Evolutionary conservation across 371 early-diverging fungal genomes (phyloP), one percentile per base, ranked within the genome.

Genomic region (Rhizopus microsporus): DNA sequence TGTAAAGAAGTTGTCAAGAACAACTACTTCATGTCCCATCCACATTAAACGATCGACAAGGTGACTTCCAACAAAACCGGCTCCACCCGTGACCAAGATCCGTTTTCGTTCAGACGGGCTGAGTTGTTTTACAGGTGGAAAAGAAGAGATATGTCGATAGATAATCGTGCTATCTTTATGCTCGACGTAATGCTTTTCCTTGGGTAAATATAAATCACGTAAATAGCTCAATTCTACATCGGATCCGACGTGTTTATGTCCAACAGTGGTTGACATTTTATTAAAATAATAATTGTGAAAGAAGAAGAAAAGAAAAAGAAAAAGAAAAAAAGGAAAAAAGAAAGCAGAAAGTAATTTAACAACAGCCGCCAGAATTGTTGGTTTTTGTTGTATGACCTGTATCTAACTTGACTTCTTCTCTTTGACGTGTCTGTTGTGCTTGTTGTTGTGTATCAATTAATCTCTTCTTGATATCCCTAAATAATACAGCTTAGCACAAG

Each of bases 31-130:
- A 57, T 93, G 90, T 1, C 93, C 95, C 90, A 93, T 90, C 47
- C 87, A 63, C 92, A 94, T 91, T 43, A 94, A 71, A 30, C 92
- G 75, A 61, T 93, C 93, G 0, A 93, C 93, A 5, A 93, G 70
- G 68, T 94, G 93, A 9, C 88, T 88, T 4, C 95, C 95, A 1
- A 94, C 92, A 75, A 93, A 94, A 4, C 95, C 95, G 13, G 95
- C 93, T 7, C 95, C 95, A 5, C 95, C 95, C 2, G 93, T 94
- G 13, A 94, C 93, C 33, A 94, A 78, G 32, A 93, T 89, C 12
- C 92, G 82, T 64, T 88, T 88, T 54, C 84, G 79, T 42, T 89
- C 84, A 3, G 73, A 70, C 8, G 77, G 78, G 5, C 67, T 60
- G 30, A 84, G 58, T 15, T 76, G 75, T 50, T 75, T 79, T 17